phyloP scores from a whole-genome alignment of 2,329 filamentous ascomycete genomes.

The Venturia aucupariae region DNA sequence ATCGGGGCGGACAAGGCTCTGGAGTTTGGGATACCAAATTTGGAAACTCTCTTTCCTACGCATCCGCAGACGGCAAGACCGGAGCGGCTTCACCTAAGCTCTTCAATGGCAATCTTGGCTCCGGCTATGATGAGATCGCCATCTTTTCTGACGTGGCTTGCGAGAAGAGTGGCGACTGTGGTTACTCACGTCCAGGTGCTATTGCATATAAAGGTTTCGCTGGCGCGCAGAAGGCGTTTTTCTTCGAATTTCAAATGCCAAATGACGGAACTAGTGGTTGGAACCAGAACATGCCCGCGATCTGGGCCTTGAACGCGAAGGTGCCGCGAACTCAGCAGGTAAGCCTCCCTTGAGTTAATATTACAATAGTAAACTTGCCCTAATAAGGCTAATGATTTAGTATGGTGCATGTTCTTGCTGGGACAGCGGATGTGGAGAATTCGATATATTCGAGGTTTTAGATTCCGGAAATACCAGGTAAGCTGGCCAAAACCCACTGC shows the following conservation, averaged over 20 bases:
- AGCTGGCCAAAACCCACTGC: neutral
- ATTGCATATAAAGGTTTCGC: conserved; percentile 57
- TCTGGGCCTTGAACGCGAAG: conserved; percentile 66
- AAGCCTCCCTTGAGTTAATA: too few species aligned
- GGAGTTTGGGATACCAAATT: conserved; percentile 42
- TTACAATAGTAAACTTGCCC: too few species aligned
- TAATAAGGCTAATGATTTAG: conserved; percentile 11
- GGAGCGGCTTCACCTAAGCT: conserved; percentile 40
- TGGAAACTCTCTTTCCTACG: conserved; percentile 50
- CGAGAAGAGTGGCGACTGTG: conserved; percentile 34
- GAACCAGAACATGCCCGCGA: conserved; percentile 60
- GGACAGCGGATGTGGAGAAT: conserved; percentile 60
- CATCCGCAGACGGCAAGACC: conserved; percentile 37
- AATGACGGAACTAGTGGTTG: conserved; percentile 39
- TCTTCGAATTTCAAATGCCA: conserved; percentile 68
- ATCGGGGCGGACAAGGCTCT: conserved; percentile 46
- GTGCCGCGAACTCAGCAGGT: conserved; percentile 58
- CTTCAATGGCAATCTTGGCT: conserved; percentile 37
- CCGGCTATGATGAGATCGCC: conserved; percentile 27
- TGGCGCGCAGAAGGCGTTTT: conserved; percentile 61
- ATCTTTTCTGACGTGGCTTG: conserved; percentile 35
- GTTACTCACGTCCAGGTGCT: conserved; percentile 38
- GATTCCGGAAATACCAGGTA: conserved; percentile 37
- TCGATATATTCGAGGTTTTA: conserved; percentile 67
- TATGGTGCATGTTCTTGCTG: conserved; percentile 67